Conservation (phyloP, 495 filamentous ascomycete species). For the Talaromyces ruber region DNA sequence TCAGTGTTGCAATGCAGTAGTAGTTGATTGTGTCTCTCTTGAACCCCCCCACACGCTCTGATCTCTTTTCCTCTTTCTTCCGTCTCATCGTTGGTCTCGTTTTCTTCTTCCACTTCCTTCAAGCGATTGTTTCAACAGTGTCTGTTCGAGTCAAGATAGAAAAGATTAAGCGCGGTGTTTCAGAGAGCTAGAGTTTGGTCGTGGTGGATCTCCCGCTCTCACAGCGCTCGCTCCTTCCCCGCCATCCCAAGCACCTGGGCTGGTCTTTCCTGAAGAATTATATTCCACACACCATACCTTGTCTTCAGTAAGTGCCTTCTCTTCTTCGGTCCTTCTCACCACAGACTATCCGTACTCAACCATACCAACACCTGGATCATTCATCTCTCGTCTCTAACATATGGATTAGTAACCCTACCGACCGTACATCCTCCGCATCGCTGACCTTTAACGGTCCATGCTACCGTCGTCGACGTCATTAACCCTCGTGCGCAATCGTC, state of each 20-base stretch:
- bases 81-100: not conserved
- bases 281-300: too few relatives aligned
- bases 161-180: not conserved
- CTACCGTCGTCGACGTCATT: constrained; percentile 41
- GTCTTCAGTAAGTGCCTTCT: constrained; percentile 4
- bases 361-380: not conserved
- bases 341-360: not conserved
- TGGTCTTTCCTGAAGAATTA: constrained; percentile 2
- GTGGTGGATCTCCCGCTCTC: constrained; percentile 13
- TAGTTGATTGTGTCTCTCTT: not conserved
- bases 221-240: constrained; percentile 13
- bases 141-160: not conserved
- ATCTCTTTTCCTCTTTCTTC: not conserved
- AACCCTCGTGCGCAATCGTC: constrained; percentile 16
- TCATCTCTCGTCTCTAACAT: not conserved
- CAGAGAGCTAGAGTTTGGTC: not conserved
- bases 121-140: not conserved
- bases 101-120: not conserved
- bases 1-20: not conserved
- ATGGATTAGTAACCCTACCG: not conserved
- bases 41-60: not conserved
- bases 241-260: constrained; percentile 12
- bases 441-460: constrained; percentile 16
- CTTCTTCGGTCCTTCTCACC: not conserved
- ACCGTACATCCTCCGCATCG: not conserved